Evolutionary conservation across 495 filamentous ascomycete genomes (phyloP), one percentile per base, ranked within the genome.

Genomic region (Chaetomium cochliodes): DNA sequence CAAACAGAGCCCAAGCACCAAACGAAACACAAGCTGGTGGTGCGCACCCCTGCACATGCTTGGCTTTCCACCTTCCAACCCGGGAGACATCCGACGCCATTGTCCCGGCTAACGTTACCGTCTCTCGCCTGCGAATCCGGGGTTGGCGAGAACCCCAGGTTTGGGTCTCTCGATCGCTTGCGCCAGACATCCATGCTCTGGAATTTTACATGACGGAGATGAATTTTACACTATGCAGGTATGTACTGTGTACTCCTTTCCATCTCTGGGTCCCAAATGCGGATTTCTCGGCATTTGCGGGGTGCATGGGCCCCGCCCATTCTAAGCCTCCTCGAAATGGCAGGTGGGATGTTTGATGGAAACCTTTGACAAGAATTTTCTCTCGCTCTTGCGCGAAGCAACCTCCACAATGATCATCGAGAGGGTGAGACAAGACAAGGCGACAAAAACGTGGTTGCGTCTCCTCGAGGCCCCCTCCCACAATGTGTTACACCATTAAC

Each of bases 201-300:
- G 33, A 37, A 37, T 47, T 47, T 47, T 5, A 18, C n/a, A 20
- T 16, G 28, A 30, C 28, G 6, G 28, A 30, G 28, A 30, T 6
- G 28, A 30, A 30, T 30, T 30, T 30, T 30, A 30, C 28, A n/a
- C n/a, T n/a, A n/a, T n/a, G n/a, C n/a, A n/a, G n/a, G n/a, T n/a
- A n/a, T n/a, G n/a, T n/a, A n/a, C n/a, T n/a, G n/a, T n/a, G n/a
- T n/a, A n/a, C n/a, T n/a, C n/a, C n/a, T n/a, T n/a, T n/a, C n/a
- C 28, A 30, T 30, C 28, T 30, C 28, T 47, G 16, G 3, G 12
- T 47, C 44, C 23, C 23, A 7, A 15, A 16, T 28, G 46, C 46
- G 46, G 46, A 16, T 52, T 37, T 30, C 50, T 57, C 50, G 50
- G 63, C 25, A 58, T 25, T 62, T 66, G 64, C 58, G 64, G 64